Base-by-base conservation (phyloP, 1,284 basidiomycete genomes). In the Acaromyces ingoldii region DNA sequence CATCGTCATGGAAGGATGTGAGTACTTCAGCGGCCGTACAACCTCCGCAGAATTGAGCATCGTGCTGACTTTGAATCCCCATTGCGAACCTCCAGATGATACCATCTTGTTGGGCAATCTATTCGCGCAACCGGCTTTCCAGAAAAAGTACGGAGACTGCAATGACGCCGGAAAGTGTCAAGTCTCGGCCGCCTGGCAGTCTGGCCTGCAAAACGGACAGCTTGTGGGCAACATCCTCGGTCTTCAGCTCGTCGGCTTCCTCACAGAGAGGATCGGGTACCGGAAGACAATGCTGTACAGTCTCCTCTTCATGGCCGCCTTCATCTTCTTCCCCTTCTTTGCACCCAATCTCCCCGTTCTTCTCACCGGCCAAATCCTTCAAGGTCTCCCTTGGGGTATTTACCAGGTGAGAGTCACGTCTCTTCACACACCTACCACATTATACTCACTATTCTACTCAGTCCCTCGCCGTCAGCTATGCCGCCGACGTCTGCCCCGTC, bases 401-500 rank as follows among this genome's bases (percentile, higher is more conserved):
- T 77, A 76, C 69, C 76, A 79, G 60, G n/a, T n/a, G n/a, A n/a
- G n/a, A n/a, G n/a, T n/a, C n/a, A n/a, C n/a, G n/a, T n/a, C n/a
- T n/a, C n/a, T n/a, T n/a, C n/a, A n/a, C n/a, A n/a, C n/a, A n/a
- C n/a, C n/a, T n/a, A n/a, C n/a, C n/a, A n/a, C n/a, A n/a, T n/a
- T n/a, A n/a, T n/a, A n/a, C n/a, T n/a, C n/a, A n/a, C n/a, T n/a
- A n/a, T n/a, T n/a, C n/a, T n/a, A n/a, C n/a, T n/a, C n/a, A n/a
- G n/a, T 79, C 79, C 1, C 63, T 80, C 1, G 79, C 78, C 6
- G 78, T 77, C 6, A 69, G 78, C 0, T 81, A 80, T 55, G 80
- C 80, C 15, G 76, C 77, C 30, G 80, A 81, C 45, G 75, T 81
- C 29, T 77, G 76, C 28, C 80, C 80, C 2, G 78, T 78, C 37